Evolutionary conservation across 768 basidiomycete genomes (phyloP), one percentile per base, ranked within the genome.

Genomic region (Clathrus columnatus): DNA sequence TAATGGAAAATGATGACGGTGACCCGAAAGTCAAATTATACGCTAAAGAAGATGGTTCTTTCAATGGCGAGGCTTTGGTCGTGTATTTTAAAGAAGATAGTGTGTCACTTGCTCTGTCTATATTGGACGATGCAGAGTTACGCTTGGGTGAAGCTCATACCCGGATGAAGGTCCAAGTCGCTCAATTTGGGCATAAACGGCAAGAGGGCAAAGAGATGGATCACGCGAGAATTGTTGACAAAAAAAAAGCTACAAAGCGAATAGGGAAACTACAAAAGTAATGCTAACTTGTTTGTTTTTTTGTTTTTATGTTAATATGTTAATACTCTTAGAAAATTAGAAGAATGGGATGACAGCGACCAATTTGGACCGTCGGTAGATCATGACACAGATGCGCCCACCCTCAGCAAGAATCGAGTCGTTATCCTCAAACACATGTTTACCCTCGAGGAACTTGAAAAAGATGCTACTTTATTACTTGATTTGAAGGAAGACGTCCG

Each of bases 361-460:
- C 91, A 91, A 1, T 91, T 91, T 61, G 92, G 91, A 5, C 89
- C 89, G 0, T 68, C 76, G 16, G 73, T 78, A 50, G 76, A 81
- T 17, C 76, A 77, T 20, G 78, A 78, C 48, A 84, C 86, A 60
- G 68, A 71, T 20, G 65, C 62, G 26, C 68, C 72, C 21, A 64
- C 70, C 5, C 65, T 67, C 27, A 79, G 79, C 66, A 76, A 80
- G 65, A 77, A 75, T 66, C 80, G 92, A 28, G 86, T 97, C 3
- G 94, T 96, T 7, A 91, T 99, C 0, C 73, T 99, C 59, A 94
- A 91, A 67, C 84, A 91, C 63, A 97, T 97, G 93, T 99, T 99
- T 65, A 85, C 86, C 4, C 73, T 91, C 18, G 68, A 85, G 62
- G 89, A 93, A 60, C 77, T 98, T 0, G 85, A 90, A 28, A 82